Conservation (phyloP, 2,329 filamentous ascomycete genomes). For the Botrytis paeoniae region DNA sequence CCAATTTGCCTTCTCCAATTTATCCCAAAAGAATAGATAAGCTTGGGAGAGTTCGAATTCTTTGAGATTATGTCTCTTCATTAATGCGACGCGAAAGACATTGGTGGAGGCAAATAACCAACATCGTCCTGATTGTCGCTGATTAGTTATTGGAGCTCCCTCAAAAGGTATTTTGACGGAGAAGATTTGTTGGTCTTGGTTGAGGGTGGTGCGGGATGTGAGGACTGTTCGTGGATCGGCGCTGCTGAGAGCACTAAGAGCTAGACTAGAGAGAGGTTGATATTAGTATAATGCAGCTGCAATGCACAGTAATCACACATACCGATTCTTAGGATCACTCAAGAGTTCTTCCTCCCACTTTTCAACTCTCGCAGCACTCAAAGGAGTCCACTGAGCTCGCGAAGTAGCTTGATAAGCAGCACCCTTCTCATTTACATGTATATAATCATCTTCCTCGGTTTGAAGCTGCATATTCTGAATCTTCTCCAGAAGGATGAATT, state of each 20-base stretch:
- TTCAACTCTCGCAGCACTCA: constrained; percentile 51
- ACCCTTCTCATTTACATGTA: constrained; percentile 42
- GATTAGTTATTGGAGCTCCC: constrained; percentile 80
- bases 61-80: constrained; percentile 75
- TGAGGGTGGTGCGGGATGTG: constrained; percentile 57
- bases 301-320: neutral
- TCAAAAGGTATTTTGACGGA: constrained; percentile 80
- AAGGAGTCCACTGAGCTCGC: constrained; percentile 40
- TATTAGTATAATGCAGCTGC: neutral
- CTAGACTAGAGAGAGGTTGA: constrained; percentile 54
- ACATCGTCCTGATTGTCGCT: constrained; percentile 76
- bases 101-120: constrained; percentile 95
- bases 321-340: constrained; percentile 65
- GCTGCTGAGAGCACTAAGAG: constrained; percentile 67
- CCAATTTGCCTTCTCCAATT: constrained; percentile 87
- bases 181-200: constrained; percentile 75
- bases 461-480: neutral
- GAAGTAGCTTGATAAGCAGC: constrained; percentile 19
- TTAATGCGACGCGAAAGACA: constrained; percentile 82
- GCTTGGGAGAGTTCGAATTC: constrained; percentile 83
- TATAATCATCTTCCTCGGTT: constrained; percentile 43
- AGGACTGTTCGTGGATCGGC: constrained; percentile 66
- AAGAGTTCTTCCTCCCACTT: constrained; percentile 62
- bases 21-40: constrained; percentile 92
- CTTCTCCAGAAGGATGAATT: neutral